phyloP scores from a whole-genome alignment of 768 basidiomycete species.

The Psilocybe azurescens region DNA sequence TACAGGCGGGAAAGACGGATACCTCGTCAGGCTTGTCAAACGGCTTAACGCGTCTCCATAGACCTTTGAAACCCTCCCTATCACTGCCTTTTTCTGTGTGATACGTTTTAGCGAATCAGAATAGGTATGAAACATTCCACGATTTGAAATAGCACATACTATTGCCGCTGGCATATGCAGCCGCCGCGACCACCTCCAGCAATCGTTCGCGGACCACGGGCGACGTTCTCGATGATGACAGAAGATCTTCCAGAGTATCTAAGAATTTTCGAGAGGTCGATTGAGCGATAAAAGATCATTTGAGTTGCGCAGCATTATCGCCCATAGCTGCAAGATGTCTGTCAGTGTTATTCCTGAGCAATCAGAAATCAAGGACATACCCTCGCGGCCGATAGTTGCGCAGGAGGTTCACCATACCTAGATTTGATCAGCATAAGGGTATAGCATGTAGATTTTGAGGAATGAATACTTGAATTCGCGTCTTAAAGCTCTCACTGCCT shows the following conservation, averaged over 20 bases:
- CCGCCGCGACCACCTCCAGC: constrained; percentile 81
- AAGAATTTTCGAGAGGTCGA: constrained; percentile 79
- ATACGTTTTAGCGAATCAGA: constrained; percentile 9
- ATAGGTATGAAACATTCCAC: background rate
- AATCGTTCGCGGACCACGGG: constrained; percentile 85
- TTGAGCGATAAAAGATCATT: constrained; percentile 69
- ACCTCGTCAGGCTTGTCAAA: constrained; percentile 83
- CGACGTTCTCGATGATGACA: constrained; percentile 63
- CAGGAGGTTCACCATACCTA: constrained; percentile 77
- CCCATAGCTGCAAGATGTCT: constrained; percentile 71
- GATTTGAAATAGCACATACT: constrained; percentile 35
- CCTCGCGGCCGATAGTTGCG: constrained; percentile 78
- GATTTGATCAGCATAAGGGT: constrained; percentile 9
- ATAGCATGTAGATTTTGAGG: background rate
- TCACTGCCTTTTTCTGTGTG: constrained; percentile 28
- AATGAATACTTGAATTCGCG: constrained; percentile 81
- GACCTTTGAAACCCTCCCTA: constrained; percentile 61
- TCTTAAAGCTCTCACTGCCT: constrained; percentile 81
- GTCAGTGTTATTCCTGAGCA: background rate
- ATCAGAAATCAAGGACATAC: constrained; percentile 42
- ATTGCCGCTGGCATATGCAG: constrained; percentile 68
- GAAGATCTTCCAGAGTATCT: constrained; percentile 77
- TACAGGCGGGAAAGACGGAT: constrained; percentile 14
- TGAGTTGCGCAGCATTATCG: constrained; percentile 87
- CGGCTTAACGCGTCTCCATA: constrained; percentile 85